phyloP scores from a whole-genome alignment of 2,329 filamentous ascomycete genomes.

The Mycosphaerella arachidis region DNA sequence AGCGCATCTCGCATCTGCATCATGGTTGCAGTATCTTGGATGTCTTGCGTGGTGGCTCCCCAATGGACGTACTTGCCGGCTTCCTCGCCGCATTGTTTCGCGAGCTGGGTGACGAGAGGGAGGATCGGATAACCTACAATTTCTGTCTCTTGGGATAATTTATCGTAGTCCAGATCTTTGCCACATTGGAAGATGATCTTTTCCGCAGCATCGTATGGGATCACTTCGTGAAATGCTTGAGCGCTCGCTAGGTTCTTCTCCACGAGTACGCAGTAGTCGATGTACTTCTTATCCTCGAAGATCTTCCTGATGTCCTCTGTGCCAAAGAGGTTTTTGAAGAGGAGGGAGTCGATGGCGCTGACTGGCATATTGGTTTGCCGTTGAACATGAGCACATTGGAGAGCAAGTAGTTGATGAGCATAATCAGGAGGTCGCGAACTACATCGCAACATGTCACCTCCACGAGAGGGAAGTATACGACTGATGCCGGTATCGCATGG shows the following conservation, averaged over 20 bases:
- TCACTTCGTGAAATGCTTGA: slow-evolving; percentile 21
- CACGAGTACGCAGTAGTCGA: slow-evolving; percentile 21
- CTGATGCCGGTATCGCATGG: background rate
- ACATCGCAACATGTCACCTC: background rate
- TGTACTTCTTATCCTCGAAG: slow-evolving; percentile 21
- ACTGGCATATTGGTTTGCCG: slow-evolving; percentile 18
- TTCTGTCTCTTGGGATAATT: slow-evolving; percentile 26
- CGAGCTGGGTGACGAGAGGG: slow-evolving; percentile 29
- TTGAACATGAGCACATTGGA: background rate
- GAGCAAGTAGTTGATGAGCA: background rate
- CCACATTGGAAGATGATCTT: slow-evolving; percentile 14
- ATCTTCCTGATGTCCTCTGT: slow-evolving; percentile 16
- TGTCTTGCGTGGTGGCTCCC: slow-evolving; percentile 32
- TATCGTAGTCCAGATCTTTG: slow-evolving; percentile 20
- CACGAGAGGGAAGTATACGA: background rate
- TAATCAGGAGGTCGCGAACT: background rate
- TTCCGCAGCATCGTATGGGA: slow-evolving; percentile 24
- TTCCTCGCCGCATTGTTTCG: slow-evolving; percentile 22
- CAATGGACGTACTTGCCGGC: slow-evolving; percentile 29
- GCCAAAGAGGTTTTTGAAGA: slow-evolving; percentile 25
- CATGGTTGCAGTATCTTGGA: slow-evolving; percentile 29
- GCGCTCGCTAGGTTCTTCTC: slow-evolving; percentile 24
- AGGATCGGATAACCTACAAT: slow-evolving; percentile 32
- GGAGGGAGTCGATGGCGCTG: slow-evolving; percentile 24
- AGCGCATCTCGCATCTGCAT: slow-evolving; percentile 28